phyloP scores from a whole-genome alignment of 768 basidiomycete species.

The Tricholomella constricta region DNA sequence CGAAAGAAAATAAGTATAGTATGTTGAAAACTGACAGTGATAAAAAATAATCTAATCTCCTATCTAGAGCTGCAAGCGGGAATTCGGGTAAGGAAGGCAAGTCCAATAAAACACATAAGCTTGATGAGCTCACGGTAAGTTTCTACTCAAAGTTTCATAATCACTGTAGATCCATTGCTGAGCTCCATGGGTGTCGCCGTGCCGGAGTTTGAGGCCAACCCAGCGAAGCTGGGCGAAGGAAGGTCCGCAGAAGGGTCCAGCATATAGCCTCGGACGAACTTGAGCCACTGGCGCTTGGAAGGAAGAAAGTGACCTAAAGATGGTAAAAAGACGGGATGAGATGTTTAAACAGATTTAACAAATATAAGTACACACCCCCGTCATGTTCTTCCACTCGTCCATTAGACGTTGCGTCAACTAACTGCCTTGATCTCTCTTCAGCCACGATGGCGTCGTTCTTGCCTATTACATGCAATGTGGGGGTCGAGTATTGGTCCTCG shows the following conservation, averaged over 20 bases:
- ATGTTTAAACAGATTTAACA: too few species aligned
- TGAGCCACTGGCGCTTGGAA: slow-evolving; percentile 73
- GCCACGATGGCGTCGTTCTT: slow-evolving; percentile 73
- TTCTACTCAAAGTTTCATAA: slow-evolving; percentile 29
- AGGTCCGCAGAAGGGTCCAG: slow-evolving; percentile 48
- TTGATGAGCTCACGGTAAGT: background rate
- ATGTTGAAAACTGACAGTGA: too few species aligned
- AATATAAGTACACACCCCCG: slow-evolving; percentile 69
- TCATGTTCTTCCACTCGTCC: slow-evolving; percentile 74
- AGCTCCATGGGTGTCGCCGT: slow-evolving; percentile 43
- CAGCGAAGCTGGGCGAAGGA: slow-evolving; percentile 41
- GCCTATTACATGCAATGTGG: slow-evolving; percentile 80
- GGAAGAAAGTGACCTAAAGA: slow-evolving; percentile 80
- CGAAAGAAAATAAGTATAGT: too few species aligned
- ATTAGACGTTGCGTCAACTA: slow-evolving; percentile 56
- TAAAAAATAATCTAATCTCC: too few species aligned
- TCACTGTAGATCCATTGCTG: slow-evolving; percentile 15
- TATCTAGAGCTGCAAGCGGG: too few species aligned
- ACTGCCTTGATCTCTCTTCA: slow-evolving; percentile 61
- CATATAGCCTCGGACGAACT: slow-evolving; percentile 72
- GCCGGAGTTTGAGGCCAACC: slow-evolving; percentile 46
- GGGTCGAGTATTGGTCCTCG: slow-evolving; percentile 58
- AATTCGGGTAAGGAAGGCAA: too few species aligned
- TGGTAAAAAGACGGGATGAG: background rate
- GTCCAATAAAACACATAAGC: too few species aligned